Evolutionary conservation across 768 basidiomycete genomes (phyloP).

Genomic region (Agrocybe pediades): DNA sequence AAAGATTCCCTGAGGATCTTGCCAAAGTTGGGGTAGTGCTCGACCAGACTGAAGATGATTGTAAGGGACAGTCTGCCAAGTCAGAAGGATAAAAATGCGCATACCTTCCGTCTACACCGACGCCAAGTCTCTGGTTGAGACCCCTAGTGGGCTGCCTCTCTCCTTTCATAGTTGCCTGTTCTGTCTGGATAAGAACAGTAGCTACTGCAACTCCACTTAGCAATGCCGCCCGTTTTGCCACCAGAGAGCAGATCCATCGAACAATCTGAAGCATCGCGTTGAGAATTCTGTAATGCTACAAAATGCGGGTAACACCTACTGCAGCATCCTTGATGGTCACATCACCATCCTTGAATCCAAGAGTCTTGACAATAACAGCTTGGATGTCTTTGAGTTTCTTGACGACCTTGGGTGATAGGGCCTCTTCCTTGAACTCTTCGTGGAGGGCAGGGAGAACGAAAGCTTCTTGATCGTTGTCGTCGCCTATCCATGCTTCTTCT

Average conservation of each 20-base stretch:
- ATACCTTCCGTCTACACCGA: conserved; percentile 95
- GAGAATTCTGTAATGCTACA: too few relatives aligned
- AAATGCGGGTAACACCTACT: too few relatives aligned
- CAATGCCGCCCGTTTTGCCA: conserved; percentile 80
- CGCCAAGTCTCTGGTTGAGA: conserved; percentile 53
- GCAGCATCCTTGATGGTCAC: conserved; percentile 62
- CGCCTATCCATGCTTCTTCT: conserved; percentile 73
- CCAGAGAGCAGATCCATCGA: conserved; percentile 75
- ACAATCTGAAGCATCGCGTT: too few relatives aligned
- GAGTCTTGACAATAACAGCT: conserved; percentile 57
- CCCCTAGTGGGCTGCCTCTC: conserved; percentile 32
- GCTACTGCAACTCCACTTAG: conserved; percentile 89
- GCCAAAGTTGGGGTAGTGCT: conserved; percentile 91
- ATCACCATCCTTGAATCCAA: conserved; percentile 59
- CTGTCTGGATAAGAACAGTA: conserved; percentile 82
- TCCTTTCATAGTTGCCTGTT: conserved; percentile 56
- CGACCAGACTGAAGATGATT: conserved; percentile 69
- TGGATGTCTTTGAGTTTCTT: conserved; percentile 56
- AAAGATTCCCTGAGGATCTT: conserved; percentile 73
- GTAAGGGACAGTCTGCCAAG: conserved; percentile 1
- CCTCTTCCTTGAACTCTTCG: conserved; percentile 32
- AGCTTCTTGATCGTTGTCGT: conserved; percentile 26
- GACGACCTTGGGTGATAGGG: conserved; percentile 30
- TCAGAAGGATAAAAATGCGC: conserved; percentile 13
- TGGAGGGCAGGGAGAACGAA: conserved; percentile 36